Base-by-base conservation (phyloP, 768 basidiomycete species). In the Pholiota microspora region DNA sequence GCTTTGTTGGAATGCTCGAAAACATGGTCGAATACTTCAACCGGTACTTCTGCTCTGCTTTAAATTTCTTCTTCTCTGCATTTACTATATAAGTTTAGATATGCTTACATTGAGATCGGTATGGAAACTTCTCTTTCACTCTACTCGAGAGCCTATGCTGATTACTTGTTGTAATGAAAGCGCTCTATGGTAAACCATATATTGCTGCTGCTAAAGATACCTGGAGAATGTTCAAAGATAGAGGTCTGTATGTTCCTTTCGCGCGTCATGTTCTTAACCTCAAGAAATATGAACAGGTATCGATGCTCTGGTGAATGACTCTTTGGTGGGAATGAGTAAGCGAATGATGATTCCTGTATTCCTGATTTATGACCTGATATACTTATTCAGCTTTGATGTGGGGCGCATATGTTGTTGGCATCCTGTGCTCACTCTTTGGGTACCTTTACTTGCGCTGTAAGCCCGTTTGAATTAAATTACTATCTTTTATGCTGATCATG, bases 91-190 rank as follows among this genome's bases (percentile, higher is more conserved):
- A n/a, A n/a, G 44, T 27, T n/a, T 27, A 83, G 84, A 78, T 90
- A 92, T 69, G 84, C 86, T 23, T 90, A 88, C 61, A 91, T 92
- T 60, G 88, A 93, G 66, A 92, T 93, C 45, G 84, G 85, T 86
- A 60, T 35, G 73, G 24, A 8, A 40, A 18, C 24, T 53, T 25
- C n/a, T 29, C 31, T 29, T 53, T 28, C 18, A 2, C 46, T 9
- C 44, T 24, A 16, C 10, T 5, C n/a, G 44, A 45, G 31, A 45
- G 23, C 7, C 18, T 28, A 24, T 13, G 46, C 53, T 47, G 25
- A 50, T 49, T 31, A 44, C 50, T 27, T 45, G 34, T 21, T 27
- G n/a, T n/a, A n/a, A n/a, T n/a, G 49, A 7, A 40, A 88, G 88
- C 91, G 0, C 72, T 93, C 8, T 94, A 93, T 65, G 92, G 92